Conservation (phyloP, 768 basidiomycete species). For the Panaeolus papilionaceus region DNA sequence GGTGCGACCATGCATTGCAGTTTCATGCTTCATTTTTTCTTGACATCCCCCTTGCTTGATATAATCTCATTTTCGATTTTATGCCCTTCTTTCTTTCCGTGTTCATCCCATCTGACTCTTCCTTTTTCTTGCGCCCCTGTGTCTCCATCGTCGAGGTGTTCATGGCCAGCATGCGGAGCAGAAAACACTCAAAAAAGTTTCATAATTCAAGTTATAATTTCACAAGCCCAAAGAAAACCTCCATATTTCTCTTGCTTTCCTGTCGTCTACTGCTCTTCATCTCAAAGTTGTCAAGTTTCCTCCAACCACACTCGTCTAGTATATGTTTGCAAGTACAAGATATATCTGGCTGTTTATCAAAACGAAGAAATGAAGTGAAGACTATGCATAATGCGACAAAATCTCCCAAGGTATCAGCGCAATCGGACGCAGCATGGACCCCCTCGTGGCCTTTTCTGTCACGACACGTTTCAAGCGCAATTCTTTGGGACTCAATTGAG, state of each 20-base stretch:
- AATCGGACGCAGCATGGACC: conserved; percentile 13
- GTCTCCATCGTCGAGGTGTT: conserved; percentile 23
- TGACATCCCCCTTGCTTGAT: conserved; percentile 31
- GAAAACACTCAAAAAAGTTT: conserved; percentile 30
- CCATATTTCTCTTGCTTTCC: conserved; percentile 26
- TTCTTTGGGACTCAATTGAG: conserved; percentile 4
- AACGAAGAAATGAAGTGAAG: conserved; percentile 25
- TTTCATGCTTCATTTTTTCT: conserved; percentile 21
- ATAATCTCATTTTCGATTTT: conserved; percentile 12
- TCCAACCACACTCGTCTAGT: conserved; percentile 34
- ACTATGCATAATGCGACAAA: conserved; percentile 10
- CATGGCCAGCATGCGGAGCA: conserved; percentile 19
- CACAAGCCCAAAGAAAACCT: conserved; percentile 29
- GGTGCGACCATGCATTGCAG: conserved; percentile 59
- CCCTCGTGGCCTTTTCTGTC: conserved; percentile 10
- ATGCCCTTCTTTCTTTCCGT: conserved; percentile 15
- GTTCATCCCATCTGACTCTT: conserved; percentile 29
- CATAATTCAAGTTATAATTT: conserved; percentile 36
- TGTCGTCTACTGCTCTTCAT: conserved; percentile 34
- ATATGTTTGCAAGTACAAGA: conserved; percentile 41
- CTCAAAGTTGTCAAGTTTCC: conserved; percentile 38
- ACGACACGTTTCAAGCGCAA: conserved; percentile 7
- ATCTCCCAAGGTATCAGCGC: conserved; percentile 5
- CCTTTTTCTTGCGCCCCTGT: conserved; percentile 25
- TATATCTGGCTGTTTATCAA: conserved; percentile 33